Percentiles rank a stretch among this genome's conserved stretches.
phyloP scores from a whole-genome alignment of 2,329 filamentous ascomycete species.

The Pestalotiopsis sp. region DNA sequence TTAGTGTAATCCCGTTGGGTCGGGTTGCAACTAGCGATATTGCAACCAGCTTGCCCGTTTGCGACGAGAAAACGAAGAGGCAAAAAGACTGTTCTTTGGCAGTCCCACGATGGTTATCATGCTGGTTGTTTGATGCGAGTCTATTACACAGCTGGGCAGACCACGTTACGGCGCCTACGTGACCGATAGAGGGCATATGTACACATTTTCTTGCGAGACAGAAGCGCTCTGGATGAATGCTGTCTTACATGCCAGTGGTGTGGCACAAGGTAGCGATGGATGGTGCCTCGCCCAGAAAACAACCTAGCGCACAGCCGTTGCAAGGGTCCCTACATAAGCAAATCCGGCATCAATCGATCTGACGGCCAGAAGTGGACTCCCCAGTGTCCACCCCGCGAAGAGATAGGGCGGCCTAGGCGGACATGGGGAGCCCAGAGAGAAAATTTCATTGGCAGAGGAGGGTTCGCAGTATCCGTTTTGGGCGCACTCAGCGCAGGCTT shows the following conservation, averaged over 20 bases:
- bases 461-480: not conserved
- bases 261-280: conserved; percentile 1
- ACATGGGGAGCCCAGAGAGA: not conserved
- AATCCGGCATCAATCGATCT: not conserved
- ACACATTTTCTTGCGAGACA: conserved; percentile 1
- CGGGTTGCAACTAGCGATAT: not conserved
- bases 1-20: not conserved
- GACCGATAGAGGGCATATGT: conserved; percentile 18
- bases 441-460: not conserved
- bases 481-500: not conserved
- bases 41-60: conserved; percentile 21
- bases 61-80: conserved; percentile 18
- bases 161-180: conserved; percentile 16
- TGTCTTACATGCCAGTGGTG: conserved; percentile 21
- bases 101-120: conserved; percentile 24
- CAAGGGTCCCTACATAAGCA: not conserved
- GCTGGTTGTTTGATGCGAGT: conserved; percentile 16
- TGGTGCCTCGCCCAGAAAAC: not conserved
- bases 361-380: not conserved
- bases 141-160: conserved; percentile 12
- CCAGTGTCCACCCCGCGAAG: not conserved
- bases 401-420: not conserved
- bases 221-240: not conserved
- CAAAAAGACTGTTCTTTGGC: conserved; percentile 15
- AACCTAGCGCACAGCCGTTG: not conserved